Conservation (phyloP, 345 rosid genomes). For the Alliaria petiolata region DNA sequence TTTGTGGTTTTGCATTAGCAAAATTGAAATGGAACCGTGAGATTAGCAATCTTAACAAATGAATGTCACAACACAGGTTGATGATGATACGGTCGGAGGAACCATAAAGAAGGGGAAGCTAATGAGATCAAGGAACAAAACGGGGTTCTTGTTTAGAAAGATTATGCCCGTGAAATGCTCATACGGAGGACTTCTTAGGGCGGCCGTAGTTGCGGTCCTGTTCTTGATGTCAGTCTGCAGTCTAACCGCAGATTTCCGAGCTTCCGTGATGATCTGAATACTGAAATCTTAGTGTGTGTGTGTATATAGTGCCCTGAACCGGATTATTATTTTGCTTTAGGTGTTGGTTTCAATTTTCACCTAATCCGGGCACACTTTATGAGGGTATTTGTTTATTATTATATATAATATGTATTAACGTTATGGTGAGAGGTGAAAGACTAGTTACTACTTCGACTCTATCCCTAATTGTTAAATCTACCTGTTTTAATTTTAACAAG, state of each 20-base stretch:
- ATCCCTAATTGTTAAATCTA: no score
- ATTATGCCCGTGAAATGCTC: constrained; percentile 16
- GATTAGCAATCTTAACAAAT: not conserved
- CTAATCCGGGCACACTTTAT: not conserved
- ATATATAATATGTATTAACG: no score
- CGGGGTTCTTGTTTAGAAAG: constrained; percentile 7
- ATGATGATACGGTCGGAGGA: not conserved
- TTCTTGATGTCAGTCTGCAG: constrained; percentile 38
- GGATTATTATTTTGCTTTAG: not conserved
- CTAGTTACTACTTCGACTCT: no score
- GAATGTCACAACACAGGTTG: constrained; percentile 15
- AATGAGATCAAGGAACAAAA: constrained; percentile 18
- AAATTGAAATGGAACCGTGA: not conserved
- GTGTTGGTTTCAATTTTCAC: not conserved
- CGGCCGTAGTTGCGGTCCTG: constrained; percentile 38
- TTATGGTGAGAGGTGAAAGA: no score
- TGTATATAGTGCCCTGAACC: not conserved
- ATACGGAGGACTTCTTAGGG: constrained; percentile 34
- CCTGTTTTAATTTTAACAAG: no score
- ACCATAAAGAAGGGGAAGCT: constrained; percentile 9
- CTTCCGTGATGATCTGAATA: constrained; percentile 6
- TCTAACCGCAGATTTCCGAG: constrained; percentile 22
- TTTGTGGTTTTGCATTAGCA: not conserved
- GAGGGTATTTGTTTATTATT: not conserved
- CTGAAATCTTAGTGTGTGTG: not conserved